Conservation (phyloP, 2,329 filamentous ascomycete species). For the Bretziella fagacearum region DNA sequence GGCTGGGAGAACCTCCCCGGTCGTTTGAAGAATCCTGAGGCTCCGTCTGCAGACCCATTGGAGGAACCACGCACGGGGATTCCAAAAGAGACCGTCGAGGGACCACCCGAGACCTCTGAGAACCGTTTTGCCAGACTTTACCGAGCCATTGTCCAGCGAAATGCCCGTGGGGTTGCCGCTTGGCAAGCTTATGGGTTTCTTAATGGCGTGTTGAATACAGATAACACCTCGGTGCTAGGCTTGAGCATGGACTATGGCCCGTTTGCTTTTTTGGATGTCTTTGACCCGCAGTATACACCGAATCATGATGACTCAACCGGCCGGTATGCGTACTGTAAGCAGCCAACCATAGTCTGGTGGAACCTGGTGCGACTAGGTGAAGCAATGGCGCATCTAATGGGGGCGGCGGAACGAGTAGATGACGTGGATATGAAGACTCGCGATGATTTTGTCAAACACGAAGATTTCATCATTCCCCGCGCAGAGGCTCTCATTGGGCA, state of each 20-base stretch:
- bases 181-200: conserved; percentile 99
- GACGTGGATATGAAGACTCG: conserved; percentile 38
- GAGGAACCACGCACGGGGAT: conserved; percentile 35
- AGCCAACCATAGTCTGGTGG: conserved; percentile 97
- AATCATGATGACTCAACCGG: conserved; percentile 88
- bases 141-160: conserved; percentile 69
- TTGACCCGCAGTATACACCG: conserved; percentile 84
- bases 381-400: conserved; percentile 72
- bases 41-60: conserved; percentile 20
- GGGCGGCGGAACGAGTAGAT: conserved; percentile 57
- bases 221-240: conserved; percentile 85
- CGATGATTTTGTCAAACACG: conserved; percentile 17
- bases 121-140: conserved; percentile 82
- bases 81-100: conserved; percentile 43
- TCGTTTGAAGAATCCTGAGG: conserved; percentile 34
- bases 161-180: conserved; percentile 71
- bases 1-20: conserved; percentile 75
- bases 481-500: conserved; percentile 73
- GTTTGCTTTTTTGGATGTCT: conserved; percentile 95
- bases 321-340: conserved; percentile 83
- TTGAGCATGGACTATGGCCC: conserved; percentile 89
- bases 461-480: conserved; percentile 52
- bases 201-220: conserved; percentile 94
- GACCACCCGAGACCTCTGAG: conserved; percentile 49
- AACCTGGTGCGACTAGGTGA: conserved; percentile 87